Base-by-base conservation (phyloP, 805 yeast genomes). In the Saccharomycopsis sp. region DNA sequence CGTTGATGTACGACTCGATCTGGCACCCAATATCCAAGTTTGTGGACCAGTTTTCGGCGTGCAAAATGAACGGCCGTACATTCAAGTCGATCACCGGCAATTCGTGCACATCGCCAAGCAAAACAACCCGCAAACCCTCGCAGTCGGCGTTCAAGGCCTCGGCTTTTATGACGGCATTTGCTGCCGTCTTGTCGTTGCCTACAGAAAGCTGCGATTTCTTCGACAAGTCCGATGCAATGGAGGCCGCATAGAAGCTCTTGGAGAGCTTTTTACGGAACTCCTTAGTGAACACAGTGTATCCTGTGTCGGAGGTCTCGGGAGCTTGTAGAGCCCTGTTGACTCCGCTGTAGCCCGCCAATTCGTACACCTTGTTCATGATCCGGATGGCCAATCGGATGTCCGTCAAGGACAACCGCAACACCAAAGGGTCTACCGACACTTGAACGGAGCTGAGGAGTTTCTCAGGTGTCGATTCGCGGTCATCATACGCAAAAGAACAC, bases 71-170 rank as follows among this genome's bases (percentile, higher is more conserved):
- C 0, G 93, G 86, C 60, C 82, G 79, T 7, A 89, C 75, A 57
- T 81, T 80, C 79, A 89, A 76, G 70, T 92, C 97, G 15, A 89
- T 65, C 44, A 91, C 86, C 0, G 98, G 97, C 63, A 92, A 75
- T 68, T 92, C 97, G 68, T 91, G 94, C 52, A 89, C 86, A 69
- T 89, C 96, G 68, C 97, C 97, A 62, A 92, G 87, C 55, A 92
- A 73, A 1, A 92, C 96, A 53, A 91, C 70, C 62, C 97, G 77
- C 62, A 88, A 67, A 0, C 97, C 97, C 15, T 87, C 89, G 60
- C 89, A 70, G 52, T 81, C 81, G 0, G 85, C 85, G 50, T 72
- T 75, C 52, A 90, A 71, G 51, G 80, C 83, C 69, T 92, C 97
- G 1, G 86, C 88, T 60, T 81, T 81, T 3, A 89, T 73, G 1